These are phyloP conservation scores for Bacidia rubella DNA, from an alignment of 495 filamentous ascomycete species.

Conservation along the genomic window DNA sequence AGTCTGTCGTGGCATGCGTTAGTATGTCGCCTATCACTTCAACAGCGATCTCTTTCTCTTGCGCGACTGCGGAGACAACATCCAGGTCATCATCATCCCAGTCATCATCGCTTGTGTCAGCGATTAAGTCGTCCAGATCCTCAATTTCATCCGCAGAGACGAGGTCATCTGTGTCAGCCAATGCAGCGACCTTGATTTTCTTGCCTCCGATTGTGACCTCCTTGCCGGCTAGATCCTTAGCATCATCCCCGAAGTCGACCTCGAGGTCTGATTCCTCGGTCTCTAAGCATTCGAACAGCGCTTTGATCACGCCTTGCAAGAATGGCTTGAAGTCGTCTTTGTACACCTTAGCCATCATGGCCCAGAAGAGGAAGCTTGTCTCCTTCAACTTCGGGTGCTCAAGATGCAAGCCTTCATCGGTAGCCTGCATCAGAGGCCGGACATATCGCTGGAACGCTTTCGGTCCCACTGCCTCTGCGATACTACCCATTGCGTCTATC, in stretches of 20 bases:
- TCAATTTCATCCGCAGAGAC: slow-evolving; percentile 42
- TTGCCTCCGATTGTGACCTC: slow-evolving; percentile 66
- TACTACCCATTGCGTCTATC: slow-evolving; percentile 82
- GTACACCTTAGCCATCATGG: slow-evolving; percentile 86
- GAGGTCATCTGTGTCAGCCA: slow-evolving; percentile 40
- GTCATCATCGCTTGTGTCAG: slow-evolving; percentile 46
- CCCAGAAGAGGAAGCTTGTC: slow-evolving; percentile 95
- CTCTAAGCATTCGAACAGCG: slow-evolving; percentile 70
- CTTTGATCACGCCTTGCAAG: slow-evolving; percentile 72
- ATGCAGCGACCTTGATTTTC: slow-evolving; percentile 64
- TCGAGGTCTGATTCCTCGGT: slow-evolving; percentile 82
- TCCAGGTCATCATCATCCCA: slow-evolving; percentile 75
- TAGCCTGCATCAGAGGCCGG: slow-evolving; percentile 72
- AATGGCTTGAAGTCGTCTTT: slow-evolving; percentile 79
- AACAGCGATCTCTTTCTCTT: slow-evolving; percentile 95
- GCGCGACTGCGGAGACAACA: slow-evolving; percentile 69
- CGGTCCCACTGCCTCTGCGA: slow-evolving; percentile 76
- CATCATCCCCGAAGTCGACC: slow-evolving; percentile 63
- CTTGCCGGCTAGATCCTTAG: slow-evolving; percentile 61
- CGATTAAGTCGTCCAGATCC: slow-evolving; percentile 32
- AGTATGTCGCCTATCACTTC: slow-evolving; percentile 91
- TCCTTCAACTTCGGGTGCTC: slow-evolving; percentile 83
- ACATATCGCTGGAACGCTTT: slow-evolving; percentile 84
- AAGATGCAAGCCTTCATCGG: slow-evolving; percentile 81
- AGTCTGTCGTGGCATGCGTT: slow-evolving; percentile 61